Evolutionary conservation across 2,329 filamentous ascomycete species (phyloP), one percentile per base, ranked within the genome.

Genomic region (Fusarium proliferatum): DNA sequence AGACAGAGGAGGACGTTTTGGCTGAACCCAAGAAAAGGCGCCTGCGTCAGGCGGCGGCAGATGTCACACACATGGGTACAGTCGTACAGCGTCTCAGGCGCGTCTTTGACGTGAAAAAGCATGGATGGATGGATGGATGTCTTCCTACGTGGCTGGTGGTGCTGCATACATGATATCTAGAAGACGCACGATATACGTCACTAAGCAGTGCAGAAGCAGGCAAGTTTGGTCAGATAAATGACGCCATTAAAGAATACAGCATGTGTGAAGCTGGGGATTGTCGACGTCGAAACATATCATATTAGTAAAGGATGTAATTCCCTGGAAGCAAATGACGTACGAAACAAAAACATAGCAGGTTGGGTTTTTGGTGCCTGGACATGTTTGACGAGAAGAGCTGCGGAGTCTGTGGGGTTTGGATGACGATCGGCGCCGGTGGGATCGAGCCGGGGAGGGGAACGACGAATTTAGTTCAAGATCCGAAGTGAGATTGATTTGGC

Each of bases 381-480:
- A 28, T 53, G 39, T 28, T 55, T 42, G 28, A 30, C 48, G 46
- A 48, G 23, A 39, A 45, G 46, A 58, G 39, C 23, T 43, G 41
- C 15, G 68, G 71, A 69, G 68, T 55, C 33, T 74, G 71, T 67
- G 72, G 72, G 57, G 71, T 68, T 60, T 63, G 53, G 41, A 61
- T 63, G 68, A 69, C 34, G 72, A 72, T 74, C 72, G 68, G 64
- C 72, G 64, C 64, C 64, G 57, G 71, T 33, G 34, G 30, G 72
- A 75, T 69, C 68, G 72, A 74, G 34, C 64, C 68, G 64, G 68
- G 71, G 46, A 71, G 48, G 33, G 57, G 46, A 38, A 57, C 45
- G 51, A 69, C 65, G 46, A 69, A 69, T 69, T 30, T 48, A 69
- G 67, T 64, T 65, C 52, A 36, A 69, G 59, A 69, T 68, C 60